Evolutionary conservation across 2,329 filamentous ascomycete genomes (phyloP), one percentile per base, ranked within the genome.

Genomic region (Stagonosporopsis cucurbitacearum): DNA sequence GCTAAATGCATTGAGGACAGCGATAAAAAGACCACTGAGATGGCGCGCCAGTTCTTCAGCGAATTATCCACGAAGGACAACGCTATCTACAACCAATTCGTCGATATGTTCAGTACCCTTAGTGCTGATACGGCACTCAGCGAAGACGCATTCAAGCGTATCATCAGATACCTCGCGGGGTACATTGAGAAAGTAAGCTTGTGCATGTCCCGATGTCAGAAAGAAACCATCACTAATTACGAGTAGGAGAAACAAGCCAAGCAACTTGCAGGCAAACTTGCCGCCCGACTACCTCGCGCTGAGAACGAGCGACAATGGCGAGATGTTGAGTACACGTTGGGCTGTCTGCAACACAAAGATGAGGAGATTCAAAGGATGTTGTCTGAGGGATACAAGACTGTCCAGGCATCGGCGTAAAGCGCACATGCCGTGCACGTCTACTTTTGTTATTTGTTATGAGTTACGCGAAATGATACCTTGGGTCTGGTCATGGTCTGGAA

Each of bases 21-120:
- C n/a, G 96, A 99, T 72, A 92, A 93, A 77, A 86, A 91, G 59
- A 96, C 98, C 60, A 91, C 93, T 0, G 95, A 99, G 71, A 84
- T 99, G 70, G 91, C 92, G 13, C 85, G 92, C 56, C 98, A 98
- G 94, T 99, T 99, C 85, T 99, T 99, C 77, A 94, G 92, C 0
- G 95, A 99, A 77, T 84, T 99, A 51, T 92, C 93, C 59, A 96
- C 92, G 65, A 99, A 99, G 80, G 95, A 99, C 75, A 99, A 99
- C 71, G 95, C 95, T 2, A 92, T 99, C 2, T 99, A 99, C 77
- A 99, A 99, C 75, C 94, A 99, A 79, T 99, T 99, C 77, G 92
- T 99, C 25, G 95, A 99, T 73, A 98, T 99, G 91, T 99, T 99
- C 77, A 94, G 90, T 71, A 79, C 98, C 62, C 81, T 99, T 42